Base-by-base conservation (phyloP, 2,329 filamentous ascomycete genomes). In the Alternaria infectoria region DNA sequence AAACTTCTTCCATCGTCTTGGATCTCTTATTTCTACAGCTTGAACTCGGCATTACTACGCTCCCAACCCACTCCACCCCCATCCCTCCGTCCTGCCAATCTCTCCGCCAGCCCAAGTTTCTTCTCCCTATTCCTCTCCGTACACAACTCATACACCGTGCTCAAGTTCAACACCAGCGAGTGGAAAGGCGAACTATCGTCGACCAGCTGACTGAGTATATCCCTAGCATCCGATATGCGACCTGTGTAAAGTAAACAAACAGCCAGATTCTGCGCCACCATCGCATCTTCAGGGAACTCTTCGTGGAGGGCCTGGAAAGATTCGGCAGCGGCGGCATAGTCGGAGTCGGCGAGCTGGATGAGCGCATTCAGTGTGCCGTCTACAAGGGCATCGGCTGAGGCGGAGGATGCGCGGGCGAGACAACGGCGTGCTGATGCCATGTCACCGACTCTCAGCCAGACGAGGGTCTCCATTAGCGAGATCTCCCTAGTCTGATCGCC, bases 141-240 rank as follows among this genome's bases (percentile, higher is more conserved):
- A 76, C 92, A 96, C 8, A 98, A 85, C 80, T 98, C 96, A 77
- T 97, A 98, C 72, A 97, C 88, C 0, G 95, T 98, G 11, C 90
- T 89, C 12, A 99, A 81, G 77, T 98, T 98, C 81, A 97, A 97
- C 0, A 96, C 87, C 3, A 97, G 81, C 1, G 92, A 92, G 66
- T 92, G 90, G 61, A 95, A 97, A 0, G 79, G 73, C 10, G 70
- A 66, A 0, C 89, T 87, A 1, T 83, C 77, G 4, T 88, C 84
- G 0, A 93, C 83, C 11, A 96, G 81, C 0, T 82, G 80, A 72
- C 95, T 90, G 4, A 97, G 82, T 1, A 92, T 80, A 12, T 83
- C 79, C 13, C 88, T 88, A 1, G 92, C 91, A 85, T 79, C 75
- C 0, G 74, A 54, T 78, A 97, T 89, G 59, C 86, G 86, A 5